These are phyloP conservation scores for Hypoxylon sp. DNA, from an alignment of 2,329 filamentous ascomycete species.

Conservation along the genomic window DNA sequence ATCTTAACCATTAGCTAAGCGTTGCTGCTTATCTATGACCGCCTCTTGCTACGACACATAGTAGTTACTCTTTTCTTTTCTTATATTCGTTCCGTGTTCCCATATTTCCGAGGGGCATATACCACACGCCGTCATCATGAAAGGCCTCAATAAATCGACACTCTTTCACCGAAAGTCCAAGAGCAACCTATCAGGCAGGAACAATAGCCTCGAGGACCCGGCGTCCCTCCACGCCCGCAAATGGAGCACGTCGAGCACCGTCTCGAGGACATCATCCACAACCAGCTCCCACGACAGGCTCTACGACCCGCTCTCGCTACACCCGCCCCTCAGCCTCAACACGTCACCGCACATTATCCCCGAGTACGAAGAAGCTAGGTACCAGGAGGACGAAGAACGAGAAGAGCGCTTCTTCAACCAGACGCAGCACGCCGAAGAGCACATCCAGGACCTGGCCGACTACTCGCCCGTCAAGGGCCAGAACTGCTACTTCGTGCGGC, in stretches of 20 bases:
- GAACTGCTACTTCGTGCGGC: conserved; percentile 46
- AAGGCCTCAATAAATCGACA: conserved; percentile 35
- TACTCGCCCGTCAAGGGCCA: conserved; percentile 47
- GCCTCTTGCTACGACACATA: conserved; percentile 21
- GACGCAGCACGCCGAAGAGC: conserved; percentile 38
- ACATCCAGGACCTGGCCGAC: conserved; percentile 43
- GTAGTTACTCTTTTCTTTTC: conserved; percentile 27
- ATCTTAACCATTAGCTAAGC: conserved; percentile 16
- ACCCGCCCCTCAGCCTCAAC: conserved; percentile 50
- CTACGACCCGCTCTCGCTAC: conserved; percentile 49
- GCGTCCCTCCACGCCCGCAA: conserved; percentile 38
- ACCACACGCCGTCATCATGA: conserved; percentile 31
- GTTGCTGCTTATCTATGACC: conserved; percentile 22
- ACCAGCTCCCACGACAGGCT: conserved; percentile 37
- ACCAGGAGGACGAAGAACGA: conserved; percentile 44
- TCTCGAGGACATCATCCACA: conserved; percentile 46
- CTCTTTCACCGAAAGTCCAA: conserved; percentile 50
- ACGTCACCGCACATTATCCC: conserved; percentile 47
- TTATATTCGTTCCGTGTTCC: conserved; percentile 22
- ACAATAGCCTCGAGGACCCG: conserved; percentile 38
- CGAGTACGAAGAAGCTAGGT: conserved; percentile 44
- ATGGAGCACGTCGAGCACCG: conserved; percentile 48
- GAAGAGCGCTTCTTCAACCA: conserved; percentile 45
- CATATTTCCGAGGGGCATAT: not conserved
- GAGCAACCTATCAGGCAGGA: conserved; percentile 38